Evolutionary conservation across 441 rosid genomes (phyloP).

Genomic region (Viola pubescens): DNA sequence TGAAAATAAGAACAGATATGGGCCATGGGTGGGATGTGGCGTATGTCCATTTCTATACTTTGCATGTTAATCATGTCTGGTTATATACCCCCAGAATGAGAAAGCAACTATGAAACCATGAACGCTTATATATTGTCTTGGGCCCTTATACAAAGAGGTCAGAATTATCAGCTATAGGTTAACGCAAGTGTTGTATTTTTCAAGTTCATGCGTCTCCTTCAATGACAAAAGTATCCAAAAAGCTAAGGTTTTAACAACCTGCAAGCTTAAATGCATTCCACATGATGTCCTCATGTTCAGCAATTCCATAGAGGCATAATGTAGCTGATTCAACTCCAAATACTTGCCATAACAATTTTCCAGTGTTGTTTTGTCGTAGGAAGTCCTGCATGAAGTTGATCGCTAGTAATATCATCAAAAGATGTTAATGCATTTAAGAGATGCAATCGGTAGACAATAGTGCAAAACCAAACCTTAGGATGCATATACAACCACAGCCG

Average conservation of each 20-base stretch:
- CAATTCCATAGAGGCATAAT: conserved; percentile 71
- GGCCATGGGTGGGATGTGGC: no score
- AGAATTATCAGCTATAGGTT: background rate
- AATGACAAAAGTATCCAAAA: background rate
- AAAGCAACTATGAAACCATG: no score
- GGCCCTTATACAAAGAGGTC: no score
- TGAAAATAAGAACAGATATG: no score
- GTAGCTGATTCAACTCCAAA: conserved; percentile 75
- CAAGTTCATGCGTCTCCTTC: background rate
- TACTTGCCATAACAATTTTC: conserved; percentile 81
- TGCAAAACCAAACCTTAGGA: conserved; percentile 55
- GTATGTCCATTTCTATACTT: no score
- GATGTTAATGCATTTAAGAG: background rate
- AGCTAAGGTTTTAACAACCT: conserved; percentile 32
- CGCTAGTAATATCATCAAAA: conserved; percentile 9
- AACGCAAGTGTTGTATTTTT: background rate
- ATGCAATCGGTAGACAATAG: background rate
- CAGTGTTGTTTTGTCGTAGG: conserved; percentile 86
- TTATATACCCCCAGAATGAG: no score
- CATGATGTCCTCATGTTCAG: conserved; percentile 88
- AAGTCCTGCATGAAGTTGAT: conserved; percentile 53
- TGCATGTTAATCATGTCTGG: no score
- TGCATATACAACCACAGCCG: conserved; percentile 93
- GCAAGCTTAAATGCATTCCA: conserved; percentile 70
- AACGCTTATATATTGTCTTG: no score